Evolutionary conservation across 257 asterid species (phyloP).

Genomic region (Eustoma russellianum): DNA sequence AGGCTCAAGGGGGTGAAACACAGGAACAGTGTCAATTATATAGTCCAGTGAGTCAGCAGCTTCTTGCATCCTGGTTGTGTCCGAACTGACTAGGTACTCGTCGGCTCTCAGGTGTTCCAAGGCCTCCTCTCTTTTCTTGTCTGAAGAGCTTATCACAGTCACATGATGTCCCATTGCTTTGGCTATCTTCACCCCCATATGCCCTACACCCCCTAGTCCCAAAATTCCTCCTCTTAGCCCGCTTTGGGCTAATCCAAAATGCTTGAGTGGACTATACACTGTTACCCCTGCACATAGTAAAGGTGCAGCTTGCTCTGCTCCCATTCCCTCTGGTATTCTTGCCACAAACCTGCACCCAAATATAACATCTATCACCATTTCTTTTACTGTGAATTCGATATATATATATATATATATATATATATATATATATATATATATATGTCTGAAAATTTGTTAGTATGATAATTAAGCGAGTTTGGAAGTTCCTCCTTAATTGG

Average conservation of each 20-base stretch:
- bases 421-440: too few species aligned
- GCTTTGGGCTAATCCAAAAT: conserved; percentile 53
- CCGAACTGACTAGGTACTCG: conserved; percentile 75
- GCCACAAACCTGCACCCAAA: conserved; percentile 52
- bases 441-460: too few species aligned
- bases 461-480: too few species aligned
- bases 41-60: conserved; percentile 71
- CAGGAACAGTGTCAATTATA: conserved; percentile 83
- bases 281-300: conserved; percentile 90
- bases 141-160: conserved; percentile 80
- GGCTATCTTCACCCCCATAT: conserved; percentile 92
- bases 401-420: too few species aligned
- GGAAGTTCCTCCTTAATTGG: too few species aligned
- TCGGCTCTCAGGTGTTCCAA: conserved; percentile 81
- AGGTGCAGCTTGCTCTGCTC: conserved; percentile 89
- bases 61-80: conserved; percentile 54
- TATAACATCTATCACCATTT: not conserved
- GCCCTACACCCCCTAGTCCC: conserved; percentile 98
- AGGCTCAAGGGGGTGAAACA: conserved; percentile 72
- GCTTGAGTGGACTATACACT: conserved; percentile 74
- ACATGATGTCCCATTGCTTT: conserved; percentile 93
- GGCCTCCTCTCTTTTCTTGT: conserved; percentile 68
- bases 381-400: too few species aligned
- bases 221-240: conserved; percentile 74
- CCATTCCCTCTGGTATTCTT: conserved; percentile 85